Evolutionary conservation across 2,329 filamentous ascomycete species (phyloP).

Genomic region (Bipolaris zeicola): DNA sequence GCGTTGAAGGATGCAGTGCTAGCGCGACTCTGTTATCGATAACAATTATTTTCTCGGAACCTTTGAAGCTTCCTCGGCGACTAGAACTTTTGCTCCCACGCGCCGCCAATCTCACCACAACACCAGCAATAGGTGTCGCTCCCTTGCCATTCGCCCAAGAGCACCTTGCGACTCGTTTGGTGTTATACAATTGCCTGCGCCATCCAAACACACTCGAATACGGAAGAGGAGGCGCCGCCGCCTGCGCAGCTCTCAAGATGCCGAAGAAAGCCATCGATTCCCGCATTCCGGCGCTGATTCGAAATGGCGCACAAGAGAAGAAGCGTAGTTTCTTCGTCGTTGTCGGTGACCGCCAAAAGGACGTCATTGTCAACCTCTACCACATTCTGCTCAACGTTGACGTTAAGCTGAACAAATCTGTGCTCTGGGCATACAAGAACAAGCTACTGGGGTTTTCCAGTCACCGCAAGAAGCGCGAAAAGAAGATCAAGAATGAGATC

Average conservation of each 20-base stretch:
- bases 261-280: slow-evolving; percentile 48
- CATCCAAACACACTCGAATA: not conserved
- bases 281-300: slow-evolving; percentile 49
- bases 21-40: slow-evolving; percentile 13
- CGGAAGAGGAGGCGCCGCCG: slow-evolving; percentile 38
- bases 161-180: slow-evolving; percentile 6
- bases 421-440: slow-evolving; percentile 98
- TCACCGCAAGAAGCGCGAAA: slow-evolving; percentile 96
- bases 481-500: slow-evolving; percentile 98
- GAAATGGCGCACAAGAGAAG: slow-evolving; percentile 68
- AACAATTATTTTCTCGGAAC: slow-evolving; percentile 19
- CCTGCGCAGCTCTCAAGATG: slow-evolving; percentile 43
- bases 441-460: slow-evolving; percentile 91
- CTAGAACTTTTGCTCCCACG: slow-evolving; percentile 13
- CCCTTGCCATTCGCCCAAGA: not conserved
- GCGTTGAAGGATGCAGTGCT: not conserved
- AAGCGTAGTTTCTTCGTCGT: slow-evolving; percentile 98
- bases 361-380: slow-evolving; percentile 94
- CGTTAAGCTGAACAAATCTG: slow-evolving; percentile 93
- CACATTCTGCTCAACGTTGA: slow-evolving; percentile 90
- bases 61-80: slow-evolving; percentile 3
- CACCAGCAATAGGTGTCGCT: slow-evolving; percentile 1
- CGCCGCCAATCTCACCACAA: slow-evolving; percentile 7
- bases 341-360: slow-evolving; percentile 91
- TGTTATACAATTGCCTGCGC: slow-evolving; percentile 6